phyloP scores from a whole-genome alignment of 2,329 filamentous ascomycete genomes.

The Fusarium setosum region DNA sequence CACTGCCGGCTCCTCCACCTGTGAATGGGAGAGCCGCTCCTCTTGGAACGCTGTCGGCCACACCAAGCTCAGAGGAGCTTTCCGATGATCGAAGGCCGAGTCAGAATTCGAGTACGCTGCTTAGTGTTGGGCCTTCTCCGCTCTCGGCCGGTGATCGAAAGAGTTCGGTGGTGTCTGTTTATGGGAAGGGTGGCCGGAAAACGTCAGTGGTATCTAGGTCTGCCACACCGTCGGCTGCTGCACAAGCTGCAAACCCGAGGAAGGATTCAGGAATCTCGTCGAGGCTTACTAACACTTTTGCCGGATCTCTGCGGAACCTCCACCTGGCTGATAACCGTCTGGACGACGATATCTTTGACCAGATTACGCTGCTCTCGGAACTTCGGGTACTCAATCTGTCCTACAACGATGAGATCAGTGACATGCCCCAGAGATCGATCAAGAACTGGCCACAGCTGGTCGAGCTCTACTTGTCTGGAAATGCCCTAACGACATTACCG shows the following conservation, averaged over 20 bases:
- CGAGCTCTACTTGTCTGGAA: slow-evolving; percentile 94
- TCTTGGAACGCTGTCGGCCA: slow-evolving; percentile 61
- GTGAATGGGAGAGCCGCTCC: slow-evolving; percentile 55
- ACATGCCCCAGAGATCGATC: slow-evolving; percentile 89
- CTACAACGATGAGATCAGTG: slow-evolving; percentile 88
- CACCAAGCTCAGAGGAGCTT: slow-evolving; percentile 83
- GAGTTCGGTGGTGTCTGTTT: slow-evolving; percentile 84
- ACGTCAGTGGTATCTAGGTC: slow-evolving; percentile 82
- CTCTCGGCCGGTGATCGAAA: slow-evolving; percentile 75
- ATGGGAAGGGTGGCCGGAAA: slow-evolving; percentile 84
- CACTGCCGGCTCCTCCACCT: slow-evolving; percentile 47
- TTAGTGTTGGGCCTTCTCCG: slow-evolving; percentile 82
- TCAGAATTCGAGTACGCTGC: slow-evolving; percentile 80
- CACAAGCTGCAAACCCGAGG: slow-evolving; percentile 66
- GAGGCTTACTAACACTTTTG: slow-evolving; percentile 86
- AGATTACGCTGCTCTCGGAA: slow-evolving; percentile 84
- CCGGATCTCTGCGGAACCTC: slow-evolving; percentile 83
- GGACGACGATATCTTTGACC: slow-evolving; percentile 94
- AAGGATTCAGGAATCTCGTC: slow-evolving; percentile 93
- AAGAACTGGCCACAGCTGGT: slow-evolving; percentile 90
- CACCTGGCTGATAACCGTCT: slow-evolving; percentile 94
- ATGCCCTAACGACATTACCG: slow-evolving; percentile 90
- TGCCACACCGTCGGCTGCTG: slow-evolving; percentile 59
- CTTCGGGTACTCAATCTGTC: slow-evolving; percentile 91
- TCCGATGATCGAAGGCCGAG: slow-evolving; percentile 80